Percentiles rank a stretch among this genome's conserved stretches.
Conservation (phyloP, 495 filamentous ascomycete genomes). For the Clavariopsis aquatica region DNA sequence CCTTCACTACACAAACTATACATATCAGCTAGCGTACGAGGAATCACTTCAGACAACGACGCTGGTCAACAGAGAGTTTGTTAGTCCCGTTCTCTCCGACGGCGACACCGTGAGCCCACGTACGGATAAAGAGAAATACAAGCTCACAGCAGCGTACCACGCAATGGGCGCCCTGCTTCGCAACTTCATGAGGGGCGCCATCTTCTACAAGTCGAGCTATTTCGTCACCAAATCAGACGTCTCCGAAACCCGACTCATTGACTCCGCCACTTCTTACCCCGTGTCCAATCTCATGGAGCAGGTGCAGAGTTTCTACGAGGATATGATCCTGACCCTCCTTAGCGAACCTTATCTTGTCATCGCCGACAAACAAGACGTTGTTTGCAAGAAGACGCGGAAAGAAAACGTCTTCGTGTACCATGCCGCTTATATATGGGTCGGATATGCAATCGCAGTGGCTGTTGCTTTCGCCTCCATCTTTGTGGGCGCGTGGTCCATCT, state of each 20-base stretch:
- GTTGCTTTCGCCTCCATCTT: slow-evolving; percentile 40
- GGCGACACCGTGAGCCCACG: slow-evolving; percentile 25
- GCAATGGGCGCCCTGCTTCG: slow-evolving; percentile 41
- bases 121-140: slow-evolving; percentile 37
- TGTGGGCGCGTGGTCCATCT: slow-evolving; percentile 41
- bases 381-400: slow-evolving; percentile 37
- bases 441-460: slow-evolving; percentile 45
- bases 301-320: slow-evolving; percentile 42
- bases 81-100: slow-evolving; percentile 31
- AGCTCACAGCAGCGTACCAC: slow-evolving; percentile 43
- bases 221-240: slow-evolving; percentile 42
- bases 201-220: slow-evolving; percentile 29
- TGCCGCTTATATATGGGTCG: slow-evolving; percentile 43
- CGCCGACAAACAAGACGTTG: slow-evolving; percentile 21
- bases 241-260: slow-evolving; percentile 43
- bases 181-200: slow-evolving; percentile 40
- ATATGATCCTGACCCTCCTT: slow-evolving; percentile 47
- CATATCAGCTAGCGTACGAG: slow-evolving; percentile 22
- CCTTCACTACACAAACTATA: slow-evolving; percentile 44
- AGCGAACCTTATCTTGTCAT: slow-evolving; percentile 44
- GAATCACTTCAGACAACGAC: slow-evolving; percentile 30
- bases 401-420: slow-evolving; percentile 45
- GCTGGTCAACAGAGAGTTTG: slow-evolving; percentile 21
- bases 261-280: slow-evolving; percentile 38
- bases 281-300: slow-evolving; percentile 31